These are phyloP conservation scores for Naganishia vishniacii DNA, from an alignment of 768 basidiomycete genomes.

Conservation along the genomic window DNA sequence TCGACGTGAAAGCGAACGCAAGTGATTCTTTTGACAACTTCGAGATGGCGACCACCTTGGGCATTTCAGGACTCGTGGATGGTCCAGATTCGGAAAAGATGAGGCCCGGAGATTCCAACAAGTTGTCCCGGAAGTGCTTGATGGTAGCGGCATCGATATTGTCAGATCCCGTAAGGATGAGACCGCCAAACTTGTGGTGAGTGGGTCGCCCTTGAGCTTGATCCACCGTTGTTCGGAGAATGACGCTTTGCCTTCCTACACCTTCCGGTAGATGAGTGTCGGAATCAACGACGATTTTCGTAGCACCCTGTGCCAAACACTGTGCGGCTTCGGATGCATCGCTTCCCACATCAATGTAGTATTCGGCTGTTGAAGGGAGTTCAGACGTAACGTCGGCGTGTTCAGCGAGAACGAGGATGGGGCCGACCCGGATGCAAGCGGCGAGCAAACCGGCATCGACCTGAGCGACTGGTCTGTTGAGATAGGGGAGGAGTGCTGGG, in stretches of 20 bases:
- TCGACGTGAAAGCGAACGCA: slow-evolving; percentile 77
- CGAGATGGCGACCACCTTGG: slow-evolving; percentile 52
- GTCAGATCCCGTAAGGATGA: slow-evolving; percentile 17
- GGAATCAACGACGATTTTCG: slow-evolving; percentile 71
- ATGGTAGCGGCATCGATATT: slow-evolving; percentile 28
- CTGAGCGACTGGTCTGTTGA: slow-evolving; percentile 38
- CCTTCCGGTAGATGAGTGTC: slow-evolving; percentile 67
- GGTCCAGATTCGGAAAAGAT: slow-evolving; percentile 59
- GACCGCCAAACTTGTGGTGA: slow-evolving; percentile 30
- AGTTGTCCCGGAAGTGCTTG: slow-evolving; percentile 37
- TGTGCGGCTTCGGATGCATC: slow-evolving; percentile 50
- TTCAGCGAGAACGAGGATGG: slow-evolving; percentile 58
- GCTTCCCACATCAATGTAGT: slow-evolving; percentile 42
- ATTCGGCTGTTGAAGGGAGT: slow-evolving; percentile 46
- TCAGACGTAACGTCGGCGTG: slow-evolving; percentile 42
- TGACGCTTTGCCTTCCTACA: slow-evolving; percentile 54
- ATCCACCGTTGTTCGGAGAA: slow-evolving; percentile 13
- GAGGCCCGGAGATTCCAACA: slow-evolving; percentile 57
- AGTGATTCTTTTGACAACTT: slow-evolving; percentile 58
- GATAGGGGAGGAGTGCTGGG: slow-evolving; percentile 46
- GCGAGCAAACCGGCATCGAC: slow-evolving; percentile 53
- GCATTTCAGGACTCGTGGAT: slow-evolving; percentile 61
- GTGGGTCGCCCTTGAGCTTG: slow-evolving; percentile 9
- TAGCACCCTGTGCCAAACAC: slow-evolving; percentile 72
- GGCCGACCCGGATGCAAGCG: slow-evolving; percentile 68